Conservation (phyloP, 208 protist species). For the Acanthamoeba culbertsoni region DNA sequence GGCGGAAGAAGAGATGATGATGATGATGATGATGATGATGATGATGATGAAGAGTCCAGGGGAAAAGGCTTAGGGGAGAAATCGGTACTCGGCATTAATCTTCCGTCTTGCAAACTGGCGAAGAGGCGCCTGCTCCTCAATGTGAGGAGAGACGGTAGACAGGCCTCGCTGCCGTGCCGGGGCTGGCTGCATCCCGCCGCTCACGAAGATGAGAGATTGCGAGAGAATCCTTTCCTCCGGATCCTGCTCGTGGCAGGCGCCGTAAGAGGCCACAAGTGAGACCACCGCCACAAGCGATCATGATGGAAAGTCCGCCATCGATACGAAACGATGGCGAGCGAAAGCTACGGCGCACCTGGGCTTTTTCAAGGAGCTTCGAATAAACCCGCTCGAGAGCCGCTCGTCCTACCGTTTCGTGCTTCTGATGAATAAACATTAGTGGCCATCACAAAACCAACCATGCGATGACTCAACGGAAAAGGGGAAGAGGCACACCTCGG, state of each 20-base stretch:
- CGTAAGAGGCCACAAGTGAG: background rate
- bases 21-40: background rate
- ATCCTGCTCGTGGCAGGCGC: background rate
- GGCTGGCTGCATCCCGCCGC: background rate
- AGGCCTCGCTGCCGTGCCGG: background rate
- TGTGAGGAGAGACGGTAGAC: background rate
- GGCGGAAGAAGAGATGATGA: background rate
- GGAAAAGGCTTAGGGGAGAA: background rate
- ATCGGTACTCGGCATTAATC: background rate
- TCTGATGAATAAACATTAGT: too few species aligned
- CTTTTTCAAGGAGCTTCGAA: background rate
- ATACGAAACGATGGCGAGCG: background rate
- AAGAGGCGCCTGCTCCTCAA: background rate
- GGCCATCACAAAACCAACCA: too few species aligned
- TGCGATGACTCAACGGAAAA: too few species aligned
- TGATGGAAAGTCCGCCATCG: background rate
- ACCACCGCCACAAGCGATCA: background rate
- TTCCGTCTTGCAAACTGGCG: background rate
- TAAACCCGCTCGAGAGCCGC: background rate
- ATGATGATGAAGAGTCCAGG: too few species aligned
- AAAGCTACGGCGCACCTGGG: background rate
- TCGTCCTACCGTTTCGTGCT: background rate
- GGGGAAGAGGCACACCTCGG: background rate
- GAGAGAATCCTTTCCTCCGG: background rate
- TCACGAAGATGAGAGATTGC: slow-evolving; percentile 12